phyloP scores from a whole-genome alignment of 2,329 filamentous ascomycete species.

The Fusarium sp. region DNA sequence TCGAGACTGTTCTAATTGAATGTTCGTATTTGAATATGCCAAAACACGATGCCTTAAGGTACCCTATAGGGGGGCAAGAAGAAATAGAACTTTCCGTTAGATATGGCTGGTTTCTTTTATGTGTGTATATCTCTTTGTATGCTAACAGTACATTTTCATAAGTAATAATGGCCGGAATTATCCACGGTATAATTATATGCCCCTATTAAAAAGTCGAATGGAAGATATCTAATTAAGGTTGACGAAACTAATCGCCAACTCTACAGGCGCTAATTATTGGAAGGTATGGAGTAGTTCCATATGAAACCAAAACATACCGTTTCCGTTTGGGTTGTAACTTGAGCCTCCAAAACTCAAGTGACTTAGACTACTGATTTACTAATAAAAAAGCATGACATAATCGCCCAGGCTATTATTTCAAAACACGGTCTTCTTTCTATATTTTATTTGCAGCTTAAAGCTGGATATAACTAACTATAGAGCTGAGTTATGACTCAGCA shows the following conservation, averaged over 20 bases:
- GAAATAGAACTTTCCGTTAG: too few species aligned
- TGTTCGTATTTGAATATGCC: too few species aligned
- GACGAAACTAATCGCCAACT: constrained; percentile 11
- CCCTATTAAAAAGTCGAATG: too few species aligned
- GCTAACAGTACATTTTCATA: not conserved
- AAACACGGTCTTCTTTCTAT: not conserved
- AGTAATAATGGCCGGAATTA: too few species aligned
- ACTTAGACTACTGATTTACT: not conserved
- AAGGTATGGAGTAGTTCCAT: not conserved
- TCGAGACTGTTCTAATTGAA: not conserved
- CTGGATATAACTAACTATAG: constrained; percentile 3
- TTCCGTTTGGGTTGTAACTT: not conserved
- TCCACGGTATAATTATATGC: too few species aligned
- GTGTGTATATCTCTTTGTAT: not conserved
- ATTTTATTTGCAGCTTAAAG: not conserved
- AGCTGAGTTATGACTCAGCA: constrained; percentile 12
- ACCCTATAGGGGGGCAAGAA: too few species aligned
- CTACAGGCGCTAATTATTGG: constrained; percentile 1
- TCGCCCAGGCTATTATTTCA: not conserved
- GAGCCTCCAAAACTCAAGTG: not conserved
- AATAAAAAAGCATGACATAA: not conserved
- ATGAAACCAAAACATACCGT: not conserved
- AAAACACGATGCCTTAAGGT: not conserved
- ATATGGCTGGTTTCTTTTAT: not conserved
- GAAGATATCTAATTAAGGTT: constrained; percentile 15